phyloP scores from a whole-genome alignment of 2,329 filamentous ascomycete species.

The Triangularia setosa region DNA sequence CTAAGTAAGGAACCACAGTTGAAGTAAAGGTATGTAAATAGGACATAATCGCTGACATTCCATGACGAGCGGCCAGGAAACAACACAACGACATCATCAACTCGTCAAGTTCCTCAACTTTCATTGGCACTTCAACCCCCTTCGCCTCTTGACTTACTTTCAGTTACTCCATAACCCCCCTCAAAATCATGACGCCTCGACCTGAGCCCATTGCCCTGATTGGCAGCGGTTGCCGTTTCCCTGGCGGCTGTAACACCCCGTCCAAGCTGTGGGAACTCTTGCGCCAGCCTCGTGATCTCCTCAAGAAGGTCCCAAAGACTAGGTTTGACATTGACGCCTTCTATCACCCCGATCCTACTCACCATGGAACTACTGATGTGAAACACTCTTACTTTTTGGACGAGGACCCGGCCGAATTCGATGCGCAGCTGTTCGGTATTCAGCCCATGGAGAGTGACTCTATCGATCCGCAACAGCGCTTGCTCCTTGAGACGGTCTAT shows the following conservation, averaged over 20 bases:
- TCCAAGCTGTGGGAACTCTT: slow-evolving; percentile 30
- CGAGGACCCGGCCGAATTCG: background rate
- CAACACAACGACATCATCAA: too few relatives aligned
- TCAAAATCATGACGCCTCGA: too few relatives aligned
- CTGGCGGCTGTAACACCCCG: slow-evolving; percentile 27
- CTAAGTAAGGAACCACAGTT: too few relatives aligned
- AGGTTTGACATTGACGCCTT: slow-evolving; percentile 4
- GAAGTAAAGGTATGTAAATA: too few relatives aligned
- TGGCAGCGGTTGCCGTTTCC: slow-evolving; percentile 28
- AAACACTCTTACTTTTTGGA: slow-evolving; percentile 1
- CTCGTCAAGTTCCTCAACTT: too few relatives aligned
- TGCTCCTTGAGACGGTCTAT: background rate
- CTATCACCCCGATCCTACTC: slow-evolving; percentile 3
- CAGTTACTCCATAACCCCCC: too few relatives aligned
- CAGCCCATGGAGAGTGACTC: background rate
- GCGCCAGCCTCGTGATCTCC: slow-evolving; percentile 23
- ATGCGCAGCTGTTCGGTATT: slow-evolving; percentile 3
- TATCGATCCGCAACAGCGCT: slow-evolving; percentile 1
- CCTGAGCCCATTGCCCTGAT: slow-evolving; percentile 17
- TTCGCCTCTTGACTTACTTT: too few relatives aligned
- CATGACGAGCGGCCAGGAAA: too few relatives aligned
- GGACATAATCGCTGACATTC: too few relatives aligned
- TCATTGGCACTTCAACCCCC: too few relatives aligned
- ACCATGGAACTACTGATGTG: background rate
- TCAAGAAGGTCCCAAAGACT: background rate